Evolutionary conservation across 176 grass and related monocot genomes (phyloP), one percentile per base, ranked within the genome.

Genomic region (Oryza meyeriana): DNA sequence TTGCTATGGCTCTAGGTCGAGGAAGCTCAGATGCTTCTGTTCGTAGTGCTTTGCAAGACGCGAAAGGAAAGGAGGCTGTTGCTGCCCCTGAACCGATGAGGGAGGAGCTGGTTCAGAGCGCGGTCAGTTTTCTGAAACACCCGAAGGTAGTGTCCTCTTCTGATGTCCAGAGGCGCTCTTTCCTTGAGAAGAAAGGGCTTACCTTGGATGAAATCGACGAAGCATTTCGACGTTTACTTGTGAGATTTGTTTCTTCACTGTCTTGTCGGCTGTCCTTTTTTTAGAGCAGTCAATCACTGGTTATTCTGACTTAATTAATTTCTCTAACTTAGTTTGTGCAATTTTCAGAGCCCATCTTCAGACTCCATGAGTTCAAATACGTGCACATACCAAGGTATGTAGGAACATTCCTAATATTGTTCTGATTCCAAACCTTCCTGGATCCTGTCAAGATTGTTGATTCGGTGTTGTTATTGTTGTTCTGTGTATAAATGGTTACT

Each of bases 141-240:
- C 91, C 91, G 3, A 93, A 82, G 79, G 88, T 90, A 16, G 39
- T 84, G 18, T 69, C 78, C n/a, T 90, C 88, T 76, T 84, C 88
- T 0, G 78, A 88, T 63, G 75, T 61, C 10, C 78, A 88, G 69
- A 90, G 87, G 58, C 91, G 85, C 36, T 85, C 85, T n/a, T 93
- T 93, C 83, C 85, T 93, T 63, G 91, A 85, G 77, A 90, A 90
- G 50, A 93, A 93, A 50, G 88, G 91, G 48, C 85, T 93, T 1
- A 90, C 85, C 27, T 1, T 90, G 29, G 85, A 85, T 52, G 91
- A 90, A 85, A 93, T 93, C 7, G 69, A 93, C 45, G 91, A 90
- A 80, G 88, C 88, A 0, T 93, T 93, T 85, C 62, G 38, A 5
- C 82, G 91, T 80, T 63, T 93, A n/a, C 81, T 84, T 18, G 91